Percentiles rank a stretch among this genome's conserved stretches.
These are phyloP conservation scores for Citropsis articulata DNA, from an alignment of 345 rosid species.

Conservation along the genomic window DNA sequence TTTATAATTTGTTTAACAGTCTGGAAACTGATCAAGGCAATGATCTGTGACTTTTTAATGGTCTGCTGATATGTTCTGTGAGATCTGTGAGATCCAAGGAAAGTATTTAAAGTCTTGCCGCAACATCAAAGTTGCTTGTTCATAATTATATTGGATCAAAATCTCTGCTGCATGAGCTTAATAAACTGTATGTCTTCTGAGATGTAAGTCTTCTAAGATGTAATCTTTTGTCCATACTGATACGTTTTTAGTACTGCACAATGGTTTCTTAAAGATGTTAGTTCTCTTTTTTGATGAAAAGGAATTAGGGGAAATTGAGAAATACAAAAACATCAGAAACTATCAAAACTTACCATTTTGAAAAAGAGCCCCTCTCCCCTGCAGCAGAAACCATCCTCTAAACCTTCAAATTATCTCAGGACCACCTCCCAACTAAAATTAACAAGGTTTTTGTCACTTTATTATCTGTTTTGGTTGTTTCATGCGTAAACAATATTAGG, in stretches of 20 bases:
- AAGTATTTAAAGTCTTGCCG: neutral
- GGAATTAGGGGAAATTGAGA: neutral
- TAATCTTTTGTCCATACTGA: neutral
- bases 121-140: neutral
- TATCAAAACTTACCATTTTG: neutral
- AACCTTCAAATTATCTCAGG: neutral
- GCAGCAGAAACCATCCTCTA: neutral
- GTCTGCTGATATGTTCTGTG: neutral
- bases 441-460: neutral
- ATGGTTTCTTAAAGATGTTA: neutral
- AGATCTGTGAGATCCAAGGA: neutral
- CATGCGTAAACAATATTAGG: neutral
- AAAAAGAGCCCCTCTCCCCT: neutral
- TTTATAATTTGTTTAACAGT: neutral
- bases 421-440: neutral
- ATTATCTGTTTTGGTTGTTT: neutral
- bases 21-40: neutral
- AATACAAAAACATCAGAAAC: neutral
- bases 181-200: neutral
- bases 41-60: neutral
- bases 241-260: neutral
- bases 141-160: neutral
- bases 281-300: neutral
- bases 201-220: neutral
- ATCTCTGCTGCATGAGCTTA: slow-evolving; percentile 1